Percentiles rank a stretch among this genome's conserved stretches.
Evolutionary conservation across 2,329 filamentous ascomycete genomes (phyloP).

Genomic region (Lachnellula willkommii): DNA sequence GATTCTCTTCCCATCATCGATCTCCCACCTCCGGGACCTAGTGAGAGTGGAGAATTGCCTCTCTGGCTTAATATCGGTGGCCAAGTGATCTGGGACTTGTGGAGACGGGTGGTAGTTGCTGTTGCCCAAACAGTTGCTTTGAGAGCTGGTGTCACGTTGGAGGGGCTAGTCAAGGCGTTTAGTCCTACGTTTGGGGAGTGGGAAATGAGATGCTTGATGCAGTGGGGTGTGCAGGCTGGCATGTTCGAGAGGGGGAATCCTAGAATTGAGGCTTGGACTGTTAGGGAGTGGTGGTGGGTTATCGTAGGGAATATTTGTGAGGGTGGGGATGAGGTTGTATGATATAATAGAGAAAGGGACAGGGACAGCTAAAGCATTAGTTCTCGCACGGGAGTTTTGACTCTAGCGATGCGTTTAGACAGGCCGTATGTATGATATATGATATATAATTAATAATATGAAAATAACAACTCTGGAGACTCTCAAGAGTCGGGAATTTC

Average conservation of each 20-base stretch:
- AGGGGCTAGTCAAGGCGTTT: constrained; percentile 50
- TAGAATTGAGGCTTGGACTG: constrained; percentile 38
- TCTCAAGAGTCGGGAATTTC: no score
- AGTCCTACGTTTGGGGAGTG: constrained; percentile 56
- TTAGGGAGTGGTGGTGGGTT: constrained; percentile 65
- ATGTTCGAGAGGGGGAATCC: constrained; percentile 35
- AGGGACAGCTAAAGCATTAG: not conserved
- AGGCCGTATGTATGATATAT: no score
- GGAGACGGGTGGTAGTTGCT: constrained; percentile 58
- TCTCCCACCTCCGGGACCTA: constrained; percentile 37
- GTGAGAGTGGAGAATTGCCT: constrained; percentile 47
- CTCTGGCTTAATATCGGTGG: constrained; percentile 70
- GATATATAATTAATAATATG: no score
- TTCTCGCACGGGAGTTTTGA: no score
- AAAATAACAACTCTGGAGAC: no score
- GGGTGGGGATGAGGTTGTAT: not conserved
- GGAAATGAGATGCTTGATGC: constrained; percentile 53
- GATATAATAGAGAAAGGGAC: not conserved
- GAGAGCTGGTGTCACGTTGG: constrained; percentile 51
- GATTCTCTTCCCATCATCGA: constrained; percentile 42
- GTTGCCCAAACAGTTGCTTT: constrained; percentile 59
- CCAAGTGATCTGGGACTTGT: constrained; percentile 51
- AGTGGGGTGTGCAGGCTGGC: constrained; percentile 51
- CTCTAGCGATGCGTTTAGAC: no score
- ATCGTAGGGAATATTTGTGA: constrained; percentile 37